These are phyloP conservation scores for Colletotrichum tropicicola DNA, from an alignment of 2,329 filamentous ascomycete species.

Conservation along the genomic window DNA sequence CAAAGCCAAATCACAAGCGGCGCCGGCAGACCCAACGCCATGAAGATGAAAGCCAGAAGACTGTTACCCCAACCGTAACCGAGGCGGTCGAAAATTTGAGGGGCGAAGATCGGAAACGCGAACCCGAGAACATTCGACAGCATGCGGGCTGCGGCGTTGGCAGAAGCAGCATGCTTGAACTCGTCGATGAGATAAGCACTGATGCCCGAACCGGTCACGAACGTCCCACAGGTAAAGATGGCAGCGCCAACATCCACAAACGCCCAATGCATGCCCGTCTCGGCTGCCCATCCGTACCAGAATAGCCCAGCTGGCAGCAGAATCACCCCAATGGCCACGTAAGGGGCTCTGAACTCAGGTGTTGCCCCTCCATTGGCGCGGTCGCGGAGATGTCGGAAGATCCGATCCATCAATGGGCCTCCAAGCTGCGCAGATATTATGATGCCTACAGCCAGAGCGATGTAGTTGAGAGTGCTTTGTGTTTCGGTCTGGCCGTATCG, in stretches of 20 bases:
- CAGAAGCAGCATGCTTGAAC: slow-evolving; percentile 44
- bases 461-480: slow-evolving; percentile 57
- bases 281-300: slow-evolving; percentile 66
- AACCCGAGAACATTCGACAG: slow-evolving; percentile 63
- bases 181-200: slow-evolving; percentile 66
- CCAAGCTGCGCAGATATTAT: slow-evolving; percentile 46
- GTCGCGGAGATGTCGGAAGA: slow-evolving; percentile 38
- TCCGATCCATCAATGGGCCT: slow-evolving; percentile 46
- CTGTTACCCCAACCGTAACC: slow-evolving; percentile 56
- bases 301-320: slow-evolving; percentile 64
- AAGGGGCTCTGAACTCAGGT: slow-evolving; percentile 60
- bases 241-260: slow-evolving; percentile 65
- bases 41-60: slow-evolving; percentile 49
- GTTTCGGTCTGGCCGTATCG: slow-evolving; percentile 55
- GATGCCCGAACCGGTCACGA: slow-evolving; percentile 61
- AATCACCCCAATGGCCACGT: slow-evolving; percentile 61
- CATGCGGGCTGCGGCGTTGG: slow-evolving; percentile 61
- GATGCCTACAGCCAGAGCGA: slow-evolving; percentile 57
- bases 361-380: slow-evolving; percentile 18
- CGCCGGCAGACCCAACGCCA: neutral
- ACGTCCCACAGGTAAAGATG: slow-evolving; percentile 62
- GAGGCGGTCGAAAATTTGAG: slow-evolving; percentile 43
- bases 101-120: slow-evolving; percentile 64
- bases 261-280: slow-evolving; percentile 61
- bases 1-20: slow-evolving; percentile 3